Evolutionary conservation across 768 basidiomycete species (phyloP).

Genomic region (Suillus clintonianus): DNA sequence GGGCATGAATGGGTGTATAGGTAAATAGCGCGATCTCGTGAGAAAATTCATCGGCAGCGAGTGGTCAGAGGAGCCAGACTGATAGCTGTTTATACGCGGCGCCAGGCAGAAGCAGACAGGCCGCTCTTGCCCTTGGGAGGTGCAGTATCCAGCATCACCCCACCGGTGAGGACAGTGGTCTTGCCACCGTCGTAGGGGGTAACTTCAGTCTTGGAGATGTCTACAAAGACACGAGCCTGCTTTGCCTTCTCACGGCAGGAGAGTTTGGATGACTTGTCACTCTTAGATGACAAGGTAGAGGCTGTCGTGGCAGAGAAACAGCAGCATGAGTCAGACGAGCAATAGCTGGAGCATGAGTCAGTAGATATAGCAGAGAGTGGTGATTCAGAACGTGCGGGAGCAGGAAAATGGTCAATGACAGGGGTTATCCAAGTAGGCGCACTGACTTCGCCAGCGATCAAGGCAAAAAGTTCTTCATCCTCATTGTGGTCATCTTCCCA

Average conservation of each 20-base stretch:
- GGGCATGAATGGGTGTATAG: slow-evolving; percentile 23
- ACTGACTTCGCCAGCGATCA: slow-evolving; percentile 71
- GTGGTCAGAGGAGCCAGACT: not conserved
- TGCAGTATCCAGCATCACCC: slow-evolving; percentile 75
- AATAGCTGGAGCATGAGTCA: slow-evolving; percentile 53
- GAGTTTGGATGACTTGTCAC: slow-evolving; percentile 48
- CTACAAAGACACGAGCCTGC: slow-evolving; percentile 71
- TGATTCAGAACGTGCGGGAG: slow-evolving; percentile 52
- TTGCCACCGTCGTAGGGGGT: slow-evolving; percentile 87
- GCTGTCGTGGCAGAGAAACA: slow-evolving; percentile 69
- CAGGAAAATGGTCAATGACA: slow-evolving; percentile 58
- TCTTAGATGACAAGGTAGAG: slow-evolving; percentile 47
- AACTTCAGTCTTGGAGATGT: slow-evolving; percentile 73
- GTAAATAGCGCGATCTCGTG: slow-evolving; percentile 8
- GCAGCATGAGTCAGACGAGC: slow-evolving; percentile 73
- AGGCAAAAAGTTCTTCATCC: slow-evolving; percentile 70
- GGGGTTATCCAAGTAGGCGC: slow-evolving; percentile 73
- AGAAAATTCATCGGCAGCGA: not conserved
- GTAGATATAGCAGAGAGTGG: slow-evolving; percentile 58
- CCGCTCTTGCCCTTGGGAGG: slow-evolving; percentile 32
- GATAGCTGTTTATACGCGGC: slow-evolving; percentile 45
- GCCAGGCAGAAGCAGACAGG: slow-evolving; percentile 43
- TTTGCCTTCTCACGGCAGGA: slow-evolving; percentile 71
- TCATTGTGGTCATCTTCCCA: slow-evolving; percentile 71
- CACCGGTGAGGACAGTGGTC: slow-evolving; percentile 85